phyloP scores from a whole-genome alignment of 2,329 filamentous ascomycete genomes.

The Sporothrix phasma region DNA sequence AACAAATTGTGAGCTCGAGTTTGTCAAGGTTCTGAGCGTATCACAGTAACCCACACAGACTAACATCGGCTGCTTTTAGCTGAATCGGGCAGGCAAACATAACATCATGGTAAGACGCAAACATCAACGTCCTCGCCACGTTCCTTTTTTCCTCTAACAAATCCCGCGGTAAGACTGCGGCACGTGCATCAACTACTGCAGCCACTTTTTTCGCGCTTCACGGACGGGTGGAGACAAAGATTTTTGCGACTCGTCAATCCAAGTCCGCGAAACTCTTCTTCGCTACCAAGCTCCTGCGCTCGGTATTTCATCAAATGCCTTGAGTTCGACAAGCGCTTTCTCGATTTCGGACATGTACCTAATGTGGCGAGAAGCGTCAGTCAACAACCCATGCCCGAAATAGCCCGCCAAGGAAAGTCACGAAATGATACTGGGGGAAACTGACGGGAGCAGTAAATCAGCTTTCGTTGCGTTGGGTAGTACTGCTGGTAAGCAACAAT shows the following conservation, averaged over 20 bases:
- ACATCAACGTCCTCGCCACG: constrained; percentile 87
- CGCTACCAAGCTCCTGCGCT: constrained; percentile 73
- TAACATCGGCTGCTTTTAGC: neutral
- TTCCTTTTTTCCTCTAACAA: constrained; percentile 96
- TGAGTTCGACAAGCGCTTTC: constrained; percentile 86
- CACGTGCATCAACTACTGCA: constrained; percentile 90
- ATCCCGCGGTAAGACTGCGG: constrained; percentile 88
- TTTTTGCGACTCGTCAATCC: constrained; percentile 96
- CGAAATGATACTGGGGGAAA: neutral
- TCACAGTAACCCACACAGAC: constrained; percentile 8
- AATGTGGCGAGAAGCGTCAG: neutral
- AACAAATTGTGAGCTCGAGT: constrained; percentile 82
- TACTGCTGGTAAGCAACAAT: constrained; percentile 96
- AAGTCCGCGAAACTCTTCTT: constrained; percentile 86
- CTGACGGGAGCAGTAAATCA: constrained; percentile 92
- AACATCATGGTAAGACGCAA: constrained; percentile 85
- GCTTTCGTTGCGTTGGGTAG: constrained; percentile 84
- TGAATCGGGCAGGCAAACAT: neutral
- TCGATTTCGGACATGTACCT: constrained; percentile 99
- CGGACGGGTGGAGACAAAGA: constrained; percentile 87
- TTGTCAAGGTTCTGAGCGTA: constrained; percentile 69
- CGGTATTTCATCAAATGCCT: constrained; percentile 93
- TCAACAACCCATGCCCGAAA: neutral
- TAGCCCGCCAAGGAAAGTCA: neutral
- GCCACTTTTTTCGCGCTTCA: constrained; percentile 96